Evolutionary conservation across 164 flowering plant genomes (phyloP), one percentile per base, ranked within the genome.

Genomic region (Nelumbo lutea): DNA sequence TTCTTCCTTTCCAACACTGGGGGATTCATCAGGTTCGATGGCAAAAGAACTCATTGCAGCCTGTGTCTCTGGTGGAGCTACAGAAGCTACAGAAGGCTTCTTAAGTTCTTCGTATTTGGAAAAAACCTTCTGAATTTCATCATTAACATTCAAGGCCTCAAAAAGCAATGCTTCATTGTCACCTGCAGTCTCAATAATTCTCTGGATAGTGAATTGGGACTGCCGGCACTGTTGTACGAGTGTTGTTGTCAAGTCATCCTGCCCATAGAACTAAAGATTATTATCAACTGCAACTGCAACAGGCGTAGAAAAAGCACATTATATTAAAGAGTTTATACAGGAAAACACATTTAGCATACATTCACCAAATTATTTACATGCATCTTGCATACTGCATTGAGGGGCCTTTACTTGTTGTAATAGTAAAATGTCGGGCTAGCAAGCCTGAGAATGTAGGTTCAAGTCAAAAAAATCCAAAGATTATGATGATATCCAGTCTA

Each of bases 11-110:
- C 83, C 82, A 48, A 68, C 72, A 39, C 82, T 79, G 44, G 94
- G 94, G 43, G 97, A 87, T n/a, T 95, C 98, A 42, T 95, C 97
- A 14, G 95, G 87, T 77, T 95, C 99, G 2, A 82, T 88, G 1
- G 98, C 86, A 10, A 92, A 88, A 1, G 98, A 95, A 77, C 90
- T 89, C 98, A 87, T 89, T 14, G 96, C 98, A 70, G 98, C 96
- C 71, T 88, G 90, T 5, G 89, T 88, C 61, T 74, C 85, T 27
- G 73, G 53, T 52, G 73, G 74, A 59, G 70, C 78, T 14, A 27
- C 75, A 27, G 83, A 62, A 59, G 70, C 78, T 14, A 27, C 75
- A 27, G 83, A 62, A 15, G 96, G 87, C 71, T 80, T 82, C 64
- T 83, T 79, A 77, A 90, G 61, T 42, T 89, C 94, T 53, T 90